These are phyloP conservation scores for Aspergillus brunneoviolaceus DNA, from an alignment of 2,329 filamentous ascomycete genomes.

Conservation along the genomic window DNA sequence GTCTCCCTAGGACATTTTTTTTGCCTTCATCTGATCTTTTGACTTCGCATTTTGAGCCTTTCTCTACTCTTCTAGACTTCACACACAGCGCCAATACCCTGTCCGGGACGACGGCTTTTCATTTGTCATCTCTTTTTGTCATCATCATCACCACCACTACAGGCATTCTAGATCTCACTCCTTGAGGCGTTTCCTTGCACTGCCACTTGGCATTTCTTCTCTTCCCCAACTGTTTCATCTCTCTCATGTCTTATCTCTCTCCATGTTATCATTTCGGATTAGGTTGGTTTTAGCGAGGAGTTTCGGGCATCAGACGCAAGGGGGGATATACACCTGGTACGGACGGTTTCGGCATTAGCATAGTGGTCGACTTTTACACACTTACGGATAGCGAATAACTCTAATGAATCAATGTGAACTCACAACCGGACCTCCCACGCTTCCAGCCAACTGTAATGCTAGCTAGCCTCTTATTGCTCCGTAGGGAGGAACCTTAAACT, in stretches of 20 bases:
- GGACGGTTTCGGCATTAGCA: slow-evolving; percentile 6
- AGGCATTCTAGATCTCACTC: slow-evolving; percentile 9
- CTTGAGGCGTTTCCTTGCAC: slow-evolving; percentile 8
- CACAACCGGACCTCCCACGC: background rate
- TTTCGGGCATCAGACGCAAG: slow-evolving; percentile 16
- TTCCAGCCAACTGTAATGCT: background rate
- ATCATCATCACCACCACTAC: background rate
- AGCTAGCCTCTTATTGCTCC: background rate
- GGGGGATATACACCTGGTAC: slow-evolving; percentile 3
- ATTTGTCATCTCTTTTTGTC: slow-evolving; percentile 5
- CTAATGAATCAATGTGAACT: slow-evolving; percentile 9
- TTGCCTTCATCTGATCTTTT: slow-evolving; percentile 1
- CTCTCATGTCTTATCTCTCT: background rate
- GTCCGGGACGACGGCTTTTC: slow-evolving; percentile 8
- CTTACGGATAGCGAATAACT: background rate
- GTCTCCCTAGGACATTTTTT: slow-evolving; percentile 6
- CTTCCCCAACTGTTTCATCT: background rate
- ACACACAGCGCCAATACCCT: slow-evolving; percentile 12
- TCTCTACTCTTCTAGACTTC: slow-evolving; percentile 8
- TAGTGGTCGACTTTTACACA: background rate
- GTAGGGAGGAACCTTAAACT: slow-evolving; percentile 1
- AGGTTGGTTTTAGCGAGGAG: slow-evolving; percentile 14
- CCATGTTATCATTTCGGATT: slow-evolving; percentile 6
- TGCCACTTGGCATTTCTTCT: background rate
- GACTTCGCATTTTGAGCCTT: background rate